Conservation (phyloP, 2,329 filamentous ascomycete species). For the Aspergillus persii region DNA sequence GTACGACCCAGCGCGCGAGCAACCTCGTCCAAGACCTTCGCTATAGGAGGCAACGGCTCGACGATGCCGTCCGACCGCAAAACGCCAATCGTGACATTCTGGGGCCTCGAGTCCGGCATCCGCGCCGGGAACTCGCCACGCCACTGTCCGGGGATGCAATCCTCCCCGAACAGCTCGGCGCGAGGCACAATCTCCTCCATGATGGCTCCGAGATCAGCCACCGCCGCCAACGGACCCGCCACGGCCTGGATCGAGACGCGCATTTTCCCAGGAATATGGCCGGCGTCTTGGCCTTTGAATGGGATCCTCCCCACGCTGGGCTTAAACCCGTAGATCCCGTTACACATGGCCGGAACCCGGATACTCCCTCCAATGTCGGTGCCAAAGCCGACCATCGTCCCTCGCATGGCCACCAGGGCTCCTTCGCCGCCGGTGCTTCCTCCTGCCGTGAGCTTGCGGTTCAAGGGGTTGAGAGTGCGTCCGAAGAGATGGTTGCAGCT, state of each 20-base stretch:
- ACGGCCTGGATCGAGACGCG: constrained; percentile 53
- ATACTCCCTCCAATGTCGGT: constrained; percentile 58
- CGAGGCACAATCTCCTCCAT: constrained; percentile 52
- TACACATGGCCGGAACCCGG: constrained; percentile 50
- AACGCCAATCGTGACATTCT: constrained; percentile 42
- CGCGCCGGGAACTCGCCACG: constrained; percentile 24
- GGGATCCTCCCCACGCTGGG: constrained; percentile 49
- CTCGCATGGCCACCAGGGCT: constrained; percentile 57
- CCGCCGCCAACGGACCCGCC: constrained; percentile 42
- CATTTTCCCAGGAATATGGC: constrained; percentile 46
- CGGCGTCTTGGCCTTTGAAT: constrained; percentile 52
- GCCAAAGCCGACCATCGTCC: constrained; percentile 59
- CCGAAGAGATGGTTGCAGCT: constrained; percentile 62
- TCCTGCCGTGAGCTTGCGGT: constrained; percentile 59
- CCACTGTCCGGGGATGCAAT: constrained; percentile 46
- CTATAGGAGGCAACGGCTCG: constrained; percentile 40
- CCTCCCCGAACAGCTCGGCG: constrained; percentile 53
- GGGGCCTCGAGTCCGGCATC: constrained; percentile 19
- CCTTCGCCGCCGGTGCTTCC: constrained; percentile 67
- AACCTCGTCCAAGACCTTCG: constrained; percentile 41
- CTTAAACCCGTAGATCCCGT: constrained; percentile 53
- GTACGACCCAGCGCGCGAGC: constrained; percentile 30
- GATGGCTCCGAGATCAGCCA: constrained; percentile 45
- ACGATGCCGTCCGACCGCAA: constrained; percentile 42
- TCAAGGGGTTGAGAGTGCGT: constrained; percentile 62